phyloP scores from a whole-genome alignment of 148 eudicot genomes.

The Rhododendron griersonianum region DNA sequence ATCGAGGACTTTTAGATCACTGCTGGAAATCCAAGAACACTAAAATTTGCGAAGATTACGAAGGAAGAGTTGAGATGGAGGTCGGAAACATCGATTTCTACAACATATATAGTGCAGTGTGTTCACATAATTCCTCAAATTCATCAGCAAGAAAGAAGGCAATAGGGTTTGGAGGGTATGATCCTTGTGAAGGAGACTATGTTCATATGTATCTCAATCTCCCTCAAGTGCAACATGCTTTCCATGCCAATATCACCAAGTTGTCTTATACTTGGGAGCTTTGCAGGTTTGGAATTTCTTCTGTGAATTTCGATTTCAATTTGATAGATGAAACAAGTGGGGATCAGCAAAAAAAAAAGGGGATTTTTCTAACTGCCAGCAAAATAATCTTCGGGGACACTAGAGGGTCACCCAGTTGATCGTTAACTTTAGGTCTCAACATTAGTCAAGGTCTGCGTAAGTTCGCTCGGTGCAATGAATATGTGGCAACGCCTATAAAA shows the following conservation, averaged over 20 bases:
- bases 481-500: not conserved
- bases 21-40: conserved; percentile 5
- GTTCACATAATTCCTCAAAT: conserved; percentile 1
- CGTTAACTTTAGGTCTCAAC: not conserved
- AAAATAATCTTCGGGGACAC: not conserved
- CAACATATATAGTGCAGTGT: conserved; percentile 19
- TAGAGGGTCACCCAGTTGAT: not conserved
- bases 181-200: conserved; percentile 26
- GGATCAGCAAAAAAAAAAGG: not conserved
- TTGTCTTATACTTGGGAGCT: conserved; percentile 20
- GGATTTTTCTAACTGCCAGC: not conserved
- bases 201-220: conserved; percentile 18
- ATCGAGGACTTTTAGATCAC: conserved; percentile 12
- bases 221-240: conserved; percentile 20
- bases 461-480: not conserved
- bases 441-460: not conserved
- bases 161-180: conserved; percentile 3
- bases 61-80: conserved; percentile 9
- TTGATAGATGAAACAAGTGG: not conserved
- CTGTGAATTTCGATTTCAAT: not conserved
- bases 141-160: not conserved
- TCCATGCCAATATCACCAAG: conserved; percentile 25
- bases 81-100: conserved; percentile 20
- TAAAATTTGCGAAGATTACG: not conserved
- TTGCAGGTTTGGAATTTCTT: conserved; percentile 17